These are phyloP conservation scores for Takashimella tepidaria DNA, from an alignment of 1,284 basidiomycete species.

Conservation along the genomic window DNA sequence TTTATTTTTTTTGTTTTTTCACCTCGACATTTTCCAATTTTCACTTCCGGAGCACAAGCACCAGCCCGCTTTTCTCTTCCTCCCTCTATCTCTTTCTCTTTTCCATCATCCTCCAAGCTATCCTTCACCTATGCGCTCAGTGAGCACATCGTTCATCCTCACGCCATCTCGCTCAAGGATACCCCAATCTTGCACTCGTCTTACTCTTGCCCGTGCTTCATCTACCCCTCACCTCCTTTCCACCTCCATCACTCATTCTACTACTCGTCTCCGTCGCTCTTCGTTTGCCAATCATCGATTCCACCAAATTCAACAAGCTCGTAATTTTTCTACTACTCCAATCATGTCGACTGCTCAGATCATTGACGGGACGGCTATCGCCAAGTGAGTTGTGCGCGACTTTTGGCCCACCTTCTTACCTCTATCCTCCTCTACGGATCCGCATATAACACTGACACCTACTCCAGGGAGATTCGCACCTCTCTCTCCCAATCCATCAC, in stretches of 20 bases:
- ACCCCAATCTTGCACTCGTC: background rate
- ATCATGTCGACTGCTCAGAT: conserved; percentile 49
- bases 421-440: background rate
- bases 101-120: background rate
- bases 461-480: conserved; percentile 67
- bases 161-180: background rate
- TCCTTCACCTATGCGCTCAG: background rate
- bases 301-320: no score
- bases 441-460: background rate
- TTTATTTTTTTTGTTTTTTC: background rate
- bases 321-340: background rate
- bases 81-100: background rate
- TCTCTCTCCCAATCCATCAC: conserved; percentile 64
- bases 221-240: background rate
- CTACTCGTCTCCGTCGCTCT: background rate
- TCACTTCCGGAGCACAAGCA: background rate
- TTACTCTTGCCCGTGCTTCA: background rate
- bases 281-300: background rate
- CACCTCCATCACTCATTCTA: background rate
- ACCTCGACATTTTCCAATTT: background rate
- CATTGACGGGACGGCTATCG: conserved; percentile 84
- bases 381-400: conserved; percentile 61
- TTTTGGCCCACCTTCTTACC: background rate
- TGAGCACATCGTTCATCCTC: background rate
- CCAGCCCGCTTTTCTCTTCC: no score